Evolutionary conservation across 192 early-diverging fungal genomes (phyloP).

Genomic region (Backusella circina): DNA sequence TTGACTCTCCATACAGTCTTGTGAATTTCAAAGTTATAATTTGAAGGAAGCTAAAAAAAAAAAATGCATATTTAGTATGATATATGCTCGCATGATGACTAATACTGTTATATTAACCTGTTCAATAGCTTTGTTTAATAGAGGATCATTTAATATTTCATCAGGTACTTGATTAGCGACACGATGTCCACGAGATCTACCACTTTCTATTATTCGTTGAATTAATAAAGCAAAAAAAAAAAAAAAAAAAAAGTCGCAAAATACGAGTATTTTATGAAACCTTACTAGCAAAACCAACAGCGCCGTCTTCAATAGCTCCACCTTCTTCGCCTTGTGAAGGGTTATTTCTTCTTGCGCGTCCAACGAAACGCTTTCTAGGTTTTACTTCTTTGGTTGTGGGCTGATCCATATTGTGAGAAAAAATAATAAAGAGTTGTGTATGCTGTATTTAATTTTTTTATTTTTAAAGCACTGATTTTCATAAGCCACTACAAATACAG

Average conservation of each 20-base stretch:
- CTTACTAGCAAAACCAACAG: slow-evolving; percentile 41
- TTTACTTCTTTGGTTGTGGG: slow-evolving; percentile 24
- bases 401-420: slow-evolving; percentile 14
- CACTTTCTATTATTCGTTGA: slow-evolving; percentile 5
- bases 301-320: slow-evolving; percentile 46
- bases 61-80: neutral
- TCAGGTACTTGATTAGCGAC: slow-evolving; percentile 79
- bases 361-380: slow-evolving; percentile 50
- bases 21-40: slow-evolving; percentile 99
- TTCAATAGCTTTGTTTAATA: slow-evolving; percentile 82
- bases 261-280: too few relatives aligned
- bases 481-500: neutral
- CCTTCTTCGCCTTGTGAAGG: slow-evolving; percentile 10
- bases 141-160: slow-evolving; percentile 75
- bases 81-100: neutral
- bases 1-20: slow-evolving; percentile 92
- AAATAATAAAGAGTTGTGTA: neutral
- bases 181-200: slow-evolving; percentile 25
- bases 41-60: slow-evolving; percentile 66
- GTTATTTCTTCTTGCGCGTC: slow-evolving; percentile 30
- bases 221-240: neutral
- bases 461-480: neutral
- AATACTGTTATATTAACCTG: slow-evolving; percentile 34
- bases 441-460: neutral
- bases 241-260: too few relatives aligned